phyloP scores from a whole-genome alignment of 2,329 filamentous ascomycete species.

The Corynespora cassiicola region DNA sequence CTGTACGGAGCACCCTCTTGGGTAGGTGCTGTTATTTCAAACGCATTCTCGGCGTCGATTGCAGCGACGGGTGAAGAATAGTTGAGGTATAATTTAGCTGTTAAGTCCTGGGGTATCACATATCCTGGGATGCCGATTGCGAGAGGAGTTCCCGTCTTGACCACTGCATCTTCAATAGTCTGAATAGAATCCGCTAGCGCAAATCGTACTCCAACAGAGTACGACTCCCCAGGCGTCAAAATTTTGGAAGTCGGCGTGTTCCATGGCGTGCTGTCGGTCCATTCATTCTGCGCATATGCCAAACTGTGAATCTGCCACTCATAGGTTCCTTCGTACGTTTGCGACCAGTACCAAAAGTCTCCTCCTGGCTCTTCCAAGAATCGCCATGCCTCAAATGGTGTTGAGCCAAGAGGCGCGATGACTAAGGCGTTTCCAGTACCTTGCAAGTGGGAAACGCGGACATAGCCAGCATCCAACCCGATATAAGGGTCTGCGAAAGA shows the following conservation, averaged over 20 bases:
- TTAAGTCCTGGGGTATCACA: constrained; percentile 57
- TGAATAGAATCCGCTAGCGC: constrained; percentile 54
- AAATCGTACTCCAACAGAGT: constrained; percentile 61
- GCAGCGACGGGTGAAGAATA: constrained; percentile 48
- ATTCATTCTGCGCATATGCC: constrained; percentile 64
- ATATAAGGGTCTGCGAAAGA: constrained; percentile 66
- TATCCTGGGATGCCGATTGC: constrained; percentile 63
- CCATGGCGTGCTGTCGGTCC: constrained; percentile 60
- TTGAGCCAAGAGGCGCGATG: constrained; percentile 60
- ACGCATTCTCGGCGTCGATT: constrained; percentile 46
- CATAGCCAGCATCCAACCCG: constrained; percentile 65
- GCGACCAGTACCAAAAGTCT: constrained; percentile 48
- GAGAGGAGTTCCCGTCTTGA: constrained; percentile 53
- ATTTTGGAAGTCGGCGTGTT: constrained; percentile 58
- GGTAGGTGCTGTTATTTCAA: constrained; percentile 41
- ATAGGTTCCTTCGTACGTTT: constrained; percentile 67
- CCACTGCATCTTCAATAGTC: constrained; percentile 56
- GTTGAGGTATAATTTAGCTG: constrained; percentile 55
- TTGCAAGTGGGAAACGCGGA: constrained; percentile 60
- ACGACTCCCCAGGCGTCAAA: constrained; percentile 52
- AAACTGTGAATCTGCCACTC: constrained; percentile 64
- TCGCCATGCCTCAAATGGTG: constrained; percentile 63
- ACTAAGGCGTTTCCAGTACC: constrained; percentile 62
- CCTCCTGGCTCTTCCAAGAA: constrained; percentile 55
- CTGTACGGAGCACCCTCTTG: constrained; percentile 43